Base-by-base conservation (phyloP, 345 rosid species). In the Moringa oleifera region DNA sequence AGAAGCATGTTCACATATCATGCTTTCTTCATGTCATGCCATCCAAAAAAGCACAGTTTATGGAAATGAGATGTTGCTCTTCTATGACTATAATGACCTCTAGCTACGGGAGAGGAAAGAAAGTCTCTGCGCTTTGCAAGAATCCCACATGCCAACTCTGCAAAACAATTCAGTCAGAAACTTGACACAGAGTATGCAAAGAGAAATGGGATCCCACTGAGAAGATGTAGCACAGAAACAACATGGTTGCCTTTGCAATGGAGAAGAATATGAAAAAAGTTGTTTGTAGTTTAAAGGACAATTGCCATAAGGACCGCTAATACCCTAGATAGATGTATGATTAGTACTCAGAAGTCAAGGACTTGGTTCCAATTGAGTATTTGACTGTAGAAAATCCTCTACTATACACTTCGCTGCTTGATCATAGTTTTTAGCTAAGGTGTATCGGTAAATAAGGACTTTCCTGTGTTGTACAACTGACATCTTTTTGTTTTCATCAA, bases 351-450 rank as follows among this genome's bases (percentile, higher is more conserved):
- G 60, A 21, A 37, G 17, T 13, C 58, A 61, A 28, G 70, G 64
- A 2, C 57, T 19, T 9, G 16, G 24, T 22, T 24, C 53, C 21
- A 70, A 55, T 20, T 55, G 70, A 68, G 52, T 58, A 51, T 62
- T 47, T 76, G 72, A 63, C 63, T 37, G 69, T 78, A 53, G 59
- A 56, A 57, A 65, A 79, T 66, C 77, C 0, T 37, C 65, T 63
- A 85, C 85, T 54, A 55, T 33, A 4, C 75, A 21, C 78, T 74
- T 55, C 80, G 85, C 17, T 80, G 88, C 62, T 79, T 85, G 66
- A 77, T 73, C 70, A 61, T 77, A 62, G 82, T 73, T 57, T 73
- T 73, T 63, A 47, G 59, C 58, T 80, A 71, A 79, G 55, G 13
- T 47, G 5, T 28, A 28, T 28, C 8, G 33, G 3, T 28, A 28